A percentile compares a stretch with the other conserved stretches of the same genome.
Conservation (phyloP, 176 grass and related monocot species). For the barley (Hordeum vulgare) region MorexV3_pseudomolecules_assembly NC_058519.1:593965877-593966376, state of each 20-base stretch:
- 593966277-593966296: constrained; percentile 2
- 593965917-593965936: neutral
- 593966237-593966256: constrained; percentile 34
- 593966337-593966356: constrained; percentile 40
- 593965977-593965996: neutral
- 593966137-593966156: constrained; percentile 8
- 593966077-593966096: constrained; percentile 26
- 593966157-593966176: constrained; percentile 36
- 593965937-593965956: no score
- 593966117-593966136: neutral
- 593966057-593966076: neutral
- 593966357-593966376: constrained; percentile 19
- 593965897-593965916: neutral
- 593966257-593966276: constrained; percentile 57
- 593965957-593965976: no score
- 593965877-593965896: neutral
- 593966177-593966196: constrained; percentile 8
- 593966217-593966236: neutral
- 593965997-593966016: neutral
- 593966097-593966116: constrained; percentile 16
- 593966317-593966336: constrained; percentile 53
- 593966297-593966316: constrained; percentile 27
- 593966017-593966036: neutral
- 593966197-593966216: neutral
- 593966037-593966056: neutral